Percentiles rank a stretch among this genome's conserved stretches.
Evolutionary conservation across 768 basidiomycete genomes (phyloP).

Genomic region (Auricularia auricula-judae): DNA sequence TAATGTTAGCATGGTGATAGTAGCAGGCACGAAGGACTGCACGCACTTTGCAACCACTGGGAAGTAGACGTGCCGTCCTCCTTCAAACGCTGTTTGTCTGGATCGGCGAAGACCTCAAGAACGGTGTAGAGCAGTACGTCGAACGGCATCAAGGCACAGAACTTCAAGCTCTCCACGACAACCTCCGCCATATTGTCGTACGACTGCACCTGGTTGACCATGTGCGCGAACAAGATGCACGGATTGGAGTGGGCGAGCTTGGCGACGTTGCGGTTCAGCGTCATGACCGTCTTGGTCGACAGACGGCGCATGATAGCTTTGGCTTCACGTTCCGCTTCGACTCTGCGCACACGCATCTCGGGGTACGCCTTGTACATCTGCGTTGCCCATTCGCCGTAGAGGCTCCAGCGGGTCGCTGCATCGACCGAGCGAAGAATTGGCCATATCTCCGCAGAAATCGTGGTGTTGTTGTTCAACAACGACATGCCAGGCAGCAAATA

Average conservation of each 20-base stretch:
- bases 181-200: slow-evolving; percentile 90
- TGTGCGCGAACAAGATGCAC: slow-evolving; percentile 78
- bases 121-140: slow-evolving; percentile 86
- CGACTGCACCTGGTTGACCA: slow-evolving; percentile 88
- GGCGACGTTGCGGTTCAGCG: slow-evolving; percentile 77
- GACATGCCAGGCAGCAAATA: slow-evolving; percentile 83
- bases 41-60: slow-evolving; percentile 87
- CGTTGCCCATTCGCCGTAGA: slow-evolving; percentile 94
- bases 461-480: slow-evolving; percentile 74
- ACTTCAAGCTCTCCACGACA: slow-evolving; percentile 80
- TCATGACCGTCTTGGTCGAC: slow-evolving; percentile 72
- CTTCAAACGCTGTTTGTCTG: slow-evolving; percentile 71
- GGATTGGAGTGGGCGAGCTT: slow-evolving; percentile 94
- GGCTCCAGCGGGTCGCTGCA: slow-evolving; percentile 68
- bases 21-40: background rate
- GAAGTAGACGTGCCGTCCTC: slow-evolving; percentile 85
- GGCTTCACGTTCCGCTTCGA: slow-evolving; percentile 78
- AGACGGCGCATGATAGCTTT: slow-evolving; percentile 84
- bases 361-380: slow-evolving; percentile 62
- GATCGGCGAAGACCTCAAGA: slow-evolving; percentile 78
- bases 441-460: slow-evolving; percentile 90
- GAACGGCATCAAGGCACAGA: slow-evolving; percentile 86
- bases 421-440: slow-evolving; percentile 72
- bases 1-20: slow-evolving; percentile 11
- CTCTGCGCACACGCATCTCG: slow-evolving; percentile 65